Percentiles rank a stretch among this genome's conserved stretches.
Evolutionary conservation across 2,329 filamentous ascomycete species (phyloP).

Genomic region (Sclerotinia borealis): DNA sequence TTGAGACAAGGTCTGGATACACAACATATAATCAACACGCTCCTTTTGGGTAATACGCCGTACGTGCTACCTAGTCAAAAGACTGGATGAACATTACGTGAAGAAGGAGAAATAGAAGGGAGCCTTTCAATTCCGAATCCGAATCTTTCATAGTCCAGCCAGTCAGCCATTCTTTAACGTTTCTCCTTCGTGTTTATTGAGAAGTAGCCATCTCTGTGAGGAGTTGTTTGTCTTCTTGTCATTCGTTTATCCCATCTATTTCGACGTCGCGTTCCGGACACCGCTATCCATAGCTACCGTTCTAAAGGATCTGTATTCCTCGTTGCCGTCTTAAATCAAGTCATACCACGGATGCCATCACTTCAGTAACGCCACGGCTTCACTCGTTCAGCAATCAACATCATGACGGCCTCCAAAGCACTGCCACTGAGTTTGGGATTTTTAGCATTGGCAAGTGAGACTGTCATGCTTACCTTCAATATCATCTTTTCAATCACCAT

Average conservation of each 20-base stretch:
- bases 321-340: not conserved
- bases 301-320: not conserved
- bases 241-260: not conserved
- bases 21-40: conserved; percentile 3
- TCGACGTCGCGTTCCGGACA: not conserved
- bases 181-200: not conserved
- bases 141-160: not conserved
- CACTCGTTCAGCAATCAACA: conserved; percentile 5
- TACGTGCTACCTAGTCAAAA: not conserved
- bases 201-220: not conserved
- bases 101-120: conserved; percentile 1
- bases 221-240: not conserved
- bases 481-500: conserved; percentile 28
- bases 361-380: not conserved
- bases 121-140: not conserved
- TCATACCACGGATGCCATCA: conserved; percentile 6
- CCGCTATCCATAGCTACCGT: not conserved
- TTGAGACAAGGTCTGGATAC: conserved; percentile 5
- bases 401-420: conserved; percentile 22
- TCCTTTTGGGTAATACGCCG: conserved; percentile 3
- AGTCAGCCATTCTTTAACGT: not conserved
- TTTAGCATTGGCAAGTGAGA: conserved; percentile 26
- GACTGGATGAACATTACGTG: conserved; percentile 3
- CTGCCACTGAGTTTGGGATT: conserved; percentile 27
- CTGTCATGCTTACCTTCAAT: conserved; percentile 28